Conservation (phyloP, 345 rosid genomes). For the Linum usitatissimum region DNA sequence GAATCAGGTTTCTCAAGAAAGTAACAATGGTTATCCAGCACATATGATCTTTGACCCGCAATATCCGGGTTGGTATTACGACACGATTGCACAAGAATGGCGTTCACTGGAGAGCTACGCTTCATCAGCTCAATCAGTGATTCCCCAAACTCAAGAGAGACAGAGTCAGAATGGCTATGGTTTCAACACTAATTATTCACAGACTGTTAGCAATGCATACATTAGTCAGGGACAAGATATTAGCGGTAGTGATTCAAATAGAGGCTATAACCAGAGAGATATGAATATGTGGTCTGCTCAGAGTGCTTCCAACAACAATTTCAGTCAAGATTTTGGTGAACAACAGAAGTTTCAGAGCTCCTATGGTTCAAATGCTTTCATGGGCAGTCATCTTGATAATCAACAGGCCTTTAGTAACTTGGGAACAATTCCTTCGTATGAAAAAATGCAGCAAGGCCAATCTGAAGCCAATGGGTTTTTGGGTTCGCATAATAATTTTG, state of each 20-base stretch:
- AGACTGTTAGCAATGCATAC: slow-evolving; percentile 27
- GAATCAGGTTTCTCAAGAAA: slow-evolving; percentile 55
- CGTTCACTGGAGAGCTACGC: slow-evolving; percentile 53
- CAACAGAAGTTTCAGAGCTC: slow-evolving; percentile 34
- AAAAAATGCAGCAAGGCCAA: slow-evolving; percentile 26
- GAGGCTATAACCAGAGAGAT: slow-evolving; percentile 32
- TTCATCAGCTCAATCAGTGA: slow-evolving; percentile 35
- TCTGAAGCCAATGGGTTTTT: slow-evolving; percentile 41
- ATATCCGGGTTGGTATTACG: slow-evolving; percentile 93
- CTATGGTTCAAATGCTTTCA: slow-evolving; percentile 31
- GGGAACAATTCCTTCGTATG: slow-evolving; percentile 23
- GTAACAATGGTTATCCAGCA: slow-evolving; percentile 67
- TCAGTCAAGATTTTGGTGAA: slow-evolving; percentile 31
- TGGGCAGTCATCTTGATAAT: slow-evolving; percentile 28
- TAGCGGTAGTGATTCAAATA: slow-evolving; percentile 41
- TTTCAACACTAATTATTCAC: slow-evolving; percentile 22
- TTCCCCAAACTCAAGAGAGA: slow-evolving; percentile 32
- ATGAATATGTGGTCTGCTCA: slow-evolving; percentile 40
- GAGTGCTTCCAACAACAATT: slow-evolving; percentile 23
- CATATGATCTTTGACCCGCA: slow-evolving; percentile 85
- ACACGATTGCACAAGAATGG: slow-evolving; percentile 65
- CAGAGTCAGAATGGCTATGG: slow-evolving; percentile 50
- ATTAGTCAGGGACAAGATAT: slow-evolving; percentile 31
- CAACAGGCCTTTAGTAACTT: slow-evolving; percentile 27
- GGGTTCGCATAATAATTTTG: slow-evolving; percentile 34